Conservation (phyloP, 208 protist species). For the Trypanosomatidae sp. region DNA sequence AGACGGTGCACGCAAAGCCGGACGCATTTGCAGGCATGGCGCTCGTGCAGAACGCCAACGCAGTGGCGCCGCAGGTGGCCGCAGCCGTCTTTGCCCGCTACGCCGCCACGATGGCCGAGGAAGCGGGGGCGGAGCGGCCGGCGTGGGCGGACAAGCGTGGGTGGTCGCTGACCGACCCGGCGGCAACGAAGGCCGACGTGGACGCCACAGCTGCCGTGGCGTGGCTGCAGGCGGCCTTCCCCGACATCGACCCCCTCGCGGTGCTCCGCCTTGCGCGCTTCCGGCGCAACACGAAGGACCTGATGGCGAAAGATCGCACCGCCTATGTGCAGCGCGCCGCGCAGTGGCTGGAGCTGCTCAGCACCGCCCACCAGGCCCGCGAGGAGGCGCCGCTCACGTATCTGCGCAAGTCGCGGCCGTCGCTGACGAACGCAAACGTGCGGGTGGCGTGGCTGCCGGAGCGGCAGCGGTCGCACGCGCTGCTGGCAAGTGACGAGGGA, state of each 20-base stretch:
- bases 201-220: slow-evolving; percentile 27
- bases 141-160: slow-evolving; percentile 15
- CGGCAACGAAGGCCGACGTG: slow-evolving; percentile 3
- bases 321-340: slow-evolving; percentile 66
- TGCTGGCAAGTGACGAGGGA: slow-evolving; percentile 77
- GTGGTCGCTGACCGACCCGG: slow-evolving; percentile 19
- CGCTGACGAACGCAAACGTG: slow-evolving; percentile 70
- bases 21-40: slow-evolving; percentile 41
- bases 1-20: slow-evolving; percentile 39
- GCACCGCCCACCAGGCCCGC: slow-evolving; percentile 36
- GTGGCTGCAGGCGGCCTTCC: slow-evolving; percentile 62
- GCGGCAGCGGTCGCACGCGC: slow-evolving; percentile 37
- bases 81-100: slow-evolving; percentile 55
- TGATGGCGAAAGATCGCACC: slow-evolving; percentile 72
- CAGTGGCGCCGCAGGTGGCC: slow-evolving; percentile 75
- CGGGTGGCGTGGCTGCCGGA: slow-evolving; percentile 78
- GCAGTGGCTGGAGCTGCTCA: slow-evolving; percentile 80
- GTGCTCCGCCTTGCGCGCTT: slow-evolving; percentile 83
- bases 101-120: slow-evolving; percentile 19
- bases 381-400: slow-evolving; percentile 83
- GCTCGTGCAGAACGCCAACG: slow-evolving; percentile 47
- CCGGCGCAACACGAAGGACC: slow-evolving; percentile 42
- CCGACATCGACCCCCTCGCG: slow-evolving; percentile 59
- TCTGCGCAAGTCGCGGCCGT: slow-evolving; percentile 75
- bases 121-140: too few relatives aligned